Base-by-base conservation (phyloP, 495 filamentous ascomycete genomes). In the Mytilinidion resinicola region DNA sequence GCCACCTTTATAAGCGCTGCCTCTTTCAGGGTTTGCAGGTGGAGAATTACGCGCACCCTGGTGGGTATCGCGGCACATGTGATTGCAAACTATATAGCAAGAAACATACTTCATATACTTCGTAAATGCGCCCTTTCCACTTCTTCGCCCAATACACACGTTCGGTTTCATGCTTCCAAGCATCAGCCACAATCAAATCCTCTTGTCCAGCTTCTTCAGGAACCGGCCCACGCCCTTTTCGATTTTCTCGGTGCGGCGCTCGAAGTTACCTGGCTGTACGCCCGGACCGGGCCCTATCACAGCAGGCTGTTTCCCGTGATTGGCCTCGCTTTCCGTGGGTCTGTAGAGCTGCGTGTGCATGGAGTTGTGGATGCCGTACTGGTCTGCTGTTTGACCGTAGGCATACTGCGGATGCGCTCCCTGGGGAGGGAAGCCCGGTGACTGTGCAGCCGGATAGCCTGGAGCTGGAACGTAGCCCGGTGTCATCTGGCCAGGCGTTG, bases 141-240 rank as follows among this genome's bases (percentile, higher is more conserved):
- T 30, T 30, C 6, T 3, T 30, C 25, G 6, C 25, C 25, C 25
- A 30, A 30, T 30, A 30, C 25, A 30, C 25, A 30, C 25, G n/a
- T n/a, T 30, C 6, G 3, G 6, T 30, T 3, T 6, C 25, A 30
- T 30, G 6, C 25, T 30, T 30, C 25, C 25, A 30, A 30, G 6
- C 2, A 30, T 30, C 15, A 3, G 21, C 5, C 3, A 19, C 46
- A 20, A 61, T 69, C 76, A 86, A 70, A 92, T 82, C 68, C 82
- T 87, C 81, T 93, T 93, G 78, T 96, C 91, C 67, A 96, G 76
- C 73, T 83, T 90, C 83, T 90, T 95, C 66, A 96, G 75, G 70
- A 95, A 85, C 37, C 85, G 78, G 56, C 86, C 85, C 12, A 95
- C 83, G 3, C 86, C 84, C 70, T 83, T 86, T 74, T 96, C 91